Percentiles rank a stretch among this genome's conserved stretches.
These are phyloP conservation scores for Scytalidium lignicola DNA, from an alignment of 2,329 filamentous ascomycete genomes.

Conservation along the genomic window DNA sequence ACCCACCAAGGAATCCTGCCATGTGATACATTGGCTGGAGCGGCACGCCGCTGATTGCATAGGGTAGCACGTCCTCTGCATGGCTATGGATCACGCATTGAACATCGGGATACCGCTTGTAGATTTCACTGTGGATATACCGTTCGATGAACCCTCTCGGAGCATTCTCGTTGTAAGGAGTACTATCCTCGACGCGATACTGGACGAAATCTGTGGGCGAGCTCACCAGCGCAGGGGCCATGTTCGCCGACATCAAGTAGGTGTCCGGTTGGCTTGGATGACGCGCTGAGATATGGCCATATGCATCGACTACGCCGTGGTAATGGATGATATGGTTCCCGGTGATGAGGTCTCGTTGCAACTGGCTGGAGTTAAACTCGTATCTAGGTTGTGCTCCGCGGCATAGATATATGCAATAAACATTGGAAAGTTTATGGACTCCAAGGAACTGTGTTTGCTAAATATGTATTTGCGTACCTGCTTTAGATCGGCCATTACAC, in stretches of 20 bases:
- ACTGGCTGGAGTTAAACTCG: too few species aligned
- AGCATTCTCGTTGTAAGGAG: slow-evolving; percentile 33
- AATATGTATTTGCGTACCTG: too few species aligned
- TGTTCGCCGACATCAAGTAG: slow-evolving; percentile 44
- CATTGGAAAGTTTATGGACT: too few species aligned
- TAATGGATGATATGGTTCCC: slow-evolving; percentile 48
- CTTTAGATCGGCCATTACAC: too few species aligned
- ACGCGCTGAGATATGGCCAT: slow-evolving; percentile 49
- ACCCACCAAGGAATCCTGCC: slow-evolving; percentile 36
- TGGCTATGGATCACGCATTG: slow-evolving; percentile 41
- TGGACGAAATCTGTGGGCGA: slow-evolving; percentile 39
- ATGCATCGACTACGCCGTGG: slow-evolving; percentile 46
- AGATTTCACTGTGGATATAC: slow-evolving; percentile 42
- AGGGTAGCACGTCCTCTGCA: slow-evolving; percentile 37
- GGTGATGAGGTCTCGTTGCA: slow-evolving; percentile 29
- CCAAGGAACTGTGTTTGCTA: too few species aligned
- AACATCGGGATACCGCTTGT: slow-evolving; percentile 34
- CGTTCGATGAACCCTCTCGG: slow-evolving; percentile 38
- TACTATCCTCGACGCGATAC: slow-evolving; percentile 37
- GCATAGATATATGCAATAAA: too few species aligned
- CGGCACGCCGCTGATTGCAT: slow-evolving; percentile 32
- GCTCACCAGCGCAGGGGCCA: slow-evolving; percentile 42
- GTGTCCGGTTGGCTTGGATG: slow-evolving; percentile 38
- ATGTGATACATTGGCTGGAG: slow-evolving; percentile 38
- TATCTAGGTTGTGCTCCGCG: too few species aligned